A percentile compares a stretch with the other conserved stretches of the same genome.
Conservation (phyloP, 805 yeast species). For the Lachancea waltii region DNA sequence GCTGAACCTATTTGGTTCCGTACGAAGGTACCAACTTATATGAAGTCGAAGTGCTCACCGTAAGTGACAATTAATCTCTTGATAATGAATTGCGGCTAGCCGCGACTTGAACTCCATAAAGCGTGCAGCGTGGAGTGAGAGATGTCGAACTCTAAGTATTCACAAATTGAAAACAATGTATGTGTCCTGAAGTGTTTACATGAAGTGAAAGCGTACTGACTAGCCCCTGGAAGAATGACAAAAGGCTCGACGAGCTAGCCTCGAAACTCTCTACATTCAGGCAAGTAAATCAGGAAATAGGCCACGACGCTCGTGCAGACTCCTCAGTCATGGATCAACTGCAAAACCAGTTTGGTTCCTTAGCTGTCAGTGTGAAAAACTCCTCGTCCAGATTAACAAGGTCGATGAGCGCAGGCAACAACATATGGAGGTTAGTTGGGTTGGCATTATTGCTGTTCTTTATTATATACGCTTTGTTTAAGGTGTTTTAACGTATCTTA, state of each 20-base stretch:
- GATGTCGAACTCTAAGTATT: constrained; percentile 30
- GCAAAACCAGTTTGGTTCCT: constrained; percentile 44
- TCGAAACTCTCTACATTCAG: constrained; percentile 59
- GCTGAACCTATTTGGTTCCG: no score
- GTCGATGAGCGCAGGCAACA: constrained; percentile 53
- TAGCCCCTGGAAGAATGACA: no score
- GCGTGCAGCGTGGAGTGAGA: not conserved
- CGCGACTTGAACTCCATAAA: no score
- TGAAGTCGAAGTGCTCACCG: no score
- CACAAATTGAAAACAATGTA: constrained; percentile 29
- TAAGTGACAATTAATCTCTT: no score
- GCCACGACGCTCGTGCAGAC: constrained; percentile 55
- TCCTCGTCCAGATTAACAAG: constrained; percentile 49
- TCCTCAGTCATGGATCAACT: constrained; percentile 36
- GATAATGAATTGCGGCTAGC: no score
- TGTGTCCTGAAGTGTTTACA: constrained; percentile 6
- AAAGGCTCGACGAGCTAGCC: constrained; percentile 55
- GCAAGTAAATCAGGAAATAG: constrained; percentile 60
- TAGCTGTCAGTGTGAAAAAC: constrained; percentile 44
- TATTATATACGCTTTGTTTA: constrained; percentile 49
- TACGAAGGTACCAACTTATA: no score
- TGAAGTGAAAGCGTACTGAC: no score
- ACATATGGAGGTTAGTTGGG: constrained; percentile 53
- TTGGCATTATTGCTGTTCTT: constrained; percentile 49
- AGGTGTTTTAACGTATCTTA: constrained; percentile 41